Evolutionary conservation across 2,329 filamentous ascomycete genomes (phyloP), one percentile per base, ranked within the genome.

Genomic region (Fusarium goolgardi): DNA sequence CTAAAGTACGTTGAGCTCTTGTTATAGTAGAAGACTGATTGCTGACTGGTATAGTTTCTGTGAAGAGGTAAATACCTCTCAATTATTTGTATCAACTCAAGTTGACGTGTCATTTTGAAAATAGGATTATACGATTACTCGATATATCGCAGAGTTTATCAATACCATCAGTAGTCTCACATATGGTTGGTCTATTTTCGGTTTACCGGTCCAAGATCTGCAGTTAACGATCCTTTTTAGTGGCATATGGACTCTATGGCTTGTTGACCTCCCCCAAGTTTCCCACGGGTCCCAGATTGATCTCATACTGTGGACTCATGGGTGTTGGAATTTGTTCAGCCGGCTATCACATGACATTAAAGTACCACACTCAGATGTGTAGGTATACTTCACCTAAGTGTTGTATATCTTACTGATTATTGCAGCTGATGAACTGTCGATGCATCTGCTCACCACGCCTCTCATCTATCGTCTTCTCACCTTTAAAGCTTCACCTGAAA

Each of bases 141-240:
- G 78, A 21, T 82, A 80, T 32, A 72, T 82, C 21, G 81, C 79
- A 7, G 81, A 83, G 49, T 82, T 83, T 37, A 78, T 82, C 66
- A 83, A 83, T 59, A 82, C 80, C 1, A 63, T 82, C 3, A 82
- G 80, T 56, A 83, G 80, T 54, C 63, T 80, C 1, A 67, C 76
- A 6, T 82, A 78, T 51, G 74, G 76, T 76, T 15, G 15, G 75
- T 67, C 2, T 11, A 4, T 1, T 4, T 1, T 2, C 1, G 16
- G 27, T 10, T 29, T 29, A 29, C 23, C 6, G 4, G 3, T 1
- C 15, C 13, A 8, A 18, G 37, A 7, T 21, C 20, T 29, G 8
- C 21, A 37, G 59, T 31, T 61, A 25, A 53, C 41, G 11, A n/a
- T 72, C 23, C 40, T 25, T 6, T 9, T 13, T 51, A 81, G 80